Evolutionary conservation across 495 filamentous ascomycete species (phyloP).

Genomic region (Aspergillus ostianus): DNA sequence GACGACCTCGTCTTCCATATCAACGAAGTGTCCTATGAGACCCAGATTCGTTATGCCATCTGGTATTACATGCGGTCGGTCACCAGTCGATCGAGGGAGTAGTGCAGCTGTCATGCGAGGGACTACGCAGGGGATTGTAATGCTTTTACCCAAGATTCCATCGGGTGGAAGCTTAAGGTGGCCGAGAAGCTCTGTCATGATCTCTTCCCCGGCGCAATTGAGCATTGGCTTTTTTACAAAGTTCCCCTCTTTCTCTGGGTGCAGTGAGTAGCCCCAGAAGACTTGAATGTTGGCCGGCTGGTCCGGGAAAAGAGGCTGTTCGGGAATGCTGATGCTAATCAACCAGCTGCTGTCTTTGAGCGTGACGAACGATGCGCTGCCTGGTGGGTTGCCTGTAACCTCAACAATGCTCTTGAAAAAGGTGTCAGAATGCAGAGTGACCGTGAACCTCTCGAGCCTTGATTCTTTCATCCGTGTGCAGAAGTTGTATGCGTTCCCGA

Average conservation of each 20-base stretch:
- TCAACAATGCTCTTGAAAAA: slow-evolving; percentile 29
- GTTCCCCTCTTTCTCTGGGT: slow-evolving; percentile 29
- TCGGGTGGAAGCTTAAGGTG: slow-evolving; percentile 29
- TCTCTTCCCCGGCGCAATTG: slow-evolving; percentile 39
- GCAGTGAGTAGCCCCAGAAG: slow-evolving; percentile 42
- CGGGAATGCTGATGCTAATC: slow-evolving; percentile 33
- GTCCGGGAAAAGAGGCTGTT: slow-evolving; percentile 39
- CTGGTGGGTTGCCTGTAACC: slow-evolving; percentile 28
- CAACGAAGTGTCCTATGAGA: slow-evolving; percentile 43
- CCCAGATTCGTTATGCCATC: slow-evolving; percentile 37
- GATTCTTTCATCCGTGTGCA: slow-evolving; percentile 33
- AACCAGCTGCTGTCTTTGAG: slow-evolving; percentile 39
- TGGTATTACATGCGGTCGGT: slow-evolving; percentile 39
- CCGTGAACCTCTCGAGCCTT: slow-evolving; percentile 39
- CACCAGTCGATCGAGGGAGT: slow-evolving; percentile 23
- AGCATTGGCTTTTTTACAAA: slow-evolving; percentile 43
- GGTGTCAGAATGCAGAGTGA: slow-evolving; percentile 32
- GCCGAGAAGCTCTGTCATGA: slow-evolving; percentile 36
- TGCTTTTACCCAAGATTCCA: slow-evolving; percentile 15
- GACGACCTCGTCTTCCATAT: slow-evolving; percentile 38
- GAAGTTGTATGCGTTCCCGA: slow-evolving; percentile 45
- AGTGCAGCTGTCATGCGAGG: slow-evolving; percentile 30
- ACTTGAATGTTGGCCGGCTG: slow-evolving; percentile 32
- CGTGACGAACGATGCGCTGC: slow-evolving; percentile 31
- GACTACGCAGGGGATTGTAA: slow-evolving; percentile 39